Percentiles rank a stretch among this genome's conserved stretches.
Evolutionary conservation across 805 yeast species (phyloP).

Genomic region (Ogataea angusta): DNA sequence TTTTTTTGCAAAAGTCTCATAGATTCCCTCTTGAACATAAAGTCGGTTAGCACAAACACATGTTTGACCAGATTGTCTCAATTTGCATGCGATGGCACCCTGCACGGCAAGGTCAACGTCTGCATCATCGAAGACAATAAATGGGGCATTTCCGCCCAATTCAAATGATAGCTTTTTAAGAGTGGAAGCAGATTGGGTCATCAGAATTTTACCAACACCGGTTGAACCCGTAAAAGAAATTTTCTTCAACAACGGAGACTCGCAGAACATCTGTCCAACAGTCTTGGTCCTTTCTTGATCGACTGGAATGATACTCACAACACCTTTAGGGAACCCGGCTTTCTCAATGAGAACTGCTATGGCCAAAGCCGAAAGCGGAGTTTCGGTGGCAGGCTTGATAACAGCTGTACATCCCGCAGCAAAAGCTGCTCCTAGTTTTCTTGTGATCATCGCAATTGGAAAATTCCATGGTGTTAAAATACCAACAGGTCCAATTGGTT

Average conservation of each 20-base stretch:
- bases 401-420: conserved; percentile 81
- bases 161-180: conserved; percentile 71
- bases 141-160: conserved; percentile 81
- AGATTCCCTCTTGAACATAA: conserved; percentile 60
- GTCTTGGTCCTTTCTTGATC: conserved; percentile 36
- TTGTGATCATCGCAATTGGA: conserved; percentile 74
- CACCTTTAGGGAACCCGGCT: conserved; percentile 74
- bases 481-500: conserved; percentile 82
- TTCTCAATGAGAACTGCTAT: conserved; percentile 55
- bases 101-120: conserved; percentile 61
- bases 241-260: conserved; percentile 54
- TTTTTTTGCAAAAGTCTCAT: conserved; percentile 54
- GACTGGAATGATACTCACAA: conserved; percentile 60
- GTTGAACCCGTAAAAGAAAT: conserved; percentile 81
- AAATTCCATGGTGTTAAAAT: conserved; percentile 84
- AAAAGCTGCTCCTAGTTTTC: conserved; percentile 71
- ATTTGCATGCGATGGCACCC: conserved; percentile 65
- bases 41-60: conserved; percentile 78
- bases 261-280: conserved; percentile 57
- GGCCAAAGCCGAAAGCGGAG: conserved; percentile 73
- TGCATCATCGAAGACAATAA: conserved; percentile 72
- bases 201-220: conserved; percentile 62
- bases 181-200: conserved; percentile 57
- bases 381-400: conserved; percentile 73
- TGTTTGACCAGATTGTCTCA: conserved; percentile 77